phyloP scores from a whole-genome alignment of 768 basidiomycete genomes.

The Hypholoma sublateritium region DNA sequence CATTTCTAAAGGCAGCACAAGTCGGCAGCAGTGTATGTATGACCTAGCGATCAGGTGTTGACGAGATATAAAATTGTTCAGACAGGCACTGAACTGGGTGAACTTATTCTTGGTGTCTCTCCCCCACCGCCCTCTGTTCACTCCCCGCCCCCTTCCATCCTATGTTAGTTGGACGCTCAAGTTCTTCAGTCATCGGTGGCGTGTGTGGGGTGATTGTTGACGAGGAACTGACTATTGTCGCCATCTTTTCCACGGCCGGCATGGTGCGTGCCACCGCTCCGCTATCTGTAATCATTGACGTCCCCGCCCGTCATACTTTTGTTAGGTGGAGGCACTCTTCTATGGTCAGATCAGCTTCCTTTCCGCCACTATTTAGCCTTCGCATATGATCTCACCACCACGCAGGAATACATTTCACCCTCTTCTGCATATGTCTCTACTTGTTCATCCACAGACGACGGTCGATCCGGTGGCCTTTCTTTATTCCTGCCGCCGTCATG shows the following conservation, averaged over 20 bases:
- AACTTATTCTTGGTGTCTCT: no score
- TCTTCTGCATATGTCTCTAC: conserved; percentile 26
- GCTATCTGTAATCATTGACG: background rate
- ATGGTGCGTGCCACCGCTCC: conserved; percentile 11
- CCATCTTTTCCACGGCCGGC: background rate
- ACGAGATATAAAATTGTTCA: no score
- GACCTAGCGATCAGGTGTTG: no score
- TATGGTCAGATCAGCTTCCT: conserved; percentile 20
- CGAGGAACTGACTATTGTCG: background rate
- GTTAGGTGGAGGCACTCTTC: conserved; percentile 26
- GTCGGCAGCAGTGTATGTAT: no score
- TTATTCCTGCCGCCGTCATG: conserved; percentile 17
- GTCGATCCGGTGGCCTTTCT: conserved; percentile 13
- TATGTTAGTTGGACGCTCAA: no score
- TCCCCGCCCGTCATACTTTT: background rate
- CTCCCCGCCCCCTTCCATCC: background rate
- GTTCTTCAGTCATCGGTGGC: background rate
- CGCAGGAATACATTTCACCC: conserved; percentile 28
- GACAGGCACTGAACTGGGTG: no score
- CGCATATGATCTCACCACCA: no score
- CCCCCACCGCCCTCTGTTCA: background rate
- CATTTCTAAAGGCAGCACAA: no score
- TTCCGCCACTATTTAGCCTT: background rate
- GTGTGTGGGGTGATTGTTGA: background rate
- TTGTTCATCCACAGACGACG: conserved; percentile 14